Percentiles rank a stretch among this genome's conserved stretches.
phyloP scores from a whole-genome alignment of 768 basidiomycete genomes.

The Neoboletus subvelutipes region DNA sequence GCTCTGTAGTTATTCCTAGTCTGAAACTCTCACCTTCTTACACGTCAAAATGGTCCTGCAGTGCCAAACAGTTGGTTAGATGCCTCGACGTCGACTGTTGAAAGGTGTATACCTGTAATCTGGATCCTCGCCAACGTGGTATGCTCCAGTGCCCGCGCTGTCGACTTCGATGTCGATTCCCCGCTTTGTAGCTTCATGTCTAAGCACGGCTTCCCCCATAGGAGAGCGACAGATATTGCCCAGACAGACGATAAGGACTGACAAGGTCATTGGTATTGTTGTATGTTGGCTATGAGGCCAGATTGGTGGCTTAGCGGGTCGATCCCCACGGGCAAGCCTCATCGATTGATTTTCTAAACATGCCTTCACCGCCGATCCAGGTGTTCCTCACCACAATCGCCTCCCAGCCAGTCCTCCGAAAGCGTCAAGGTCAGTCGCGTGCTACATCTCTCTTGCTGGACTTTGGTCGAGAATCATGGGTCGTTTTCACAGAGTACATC shows the following conservation, averaged over 20 bases:
- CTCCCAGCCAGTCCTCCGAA: slow-evolving; percentile 72
- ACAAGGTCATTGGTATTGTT: slow-evolving; percentile 34
- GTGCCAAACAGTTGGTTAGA: not conserved
- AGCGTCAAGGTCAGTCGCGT: slow-evolving; percentile 64
- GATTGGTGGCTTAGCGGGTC: not conserved
- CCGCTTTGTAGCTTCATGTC: slow-evolving; percentile 62
- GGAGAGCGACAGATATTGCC: slow-evolving; percentile 90
- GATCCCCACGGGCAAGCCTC: not conserved
- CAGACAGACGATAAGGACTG: slow-evolving; percentile 75
- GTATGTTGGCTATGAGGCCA: not conserved
- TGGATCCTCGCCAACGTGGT: slow-evolving; percentile 82
- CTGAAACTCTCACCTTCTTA: slow-evolving; percentile 49
- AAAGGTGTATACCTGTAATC: slow-evolving; percentile 62
- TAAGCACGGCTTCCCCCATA: slow-evolving; percentile 88
- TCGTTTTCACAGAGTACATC: slow-evolving; percentile 60
- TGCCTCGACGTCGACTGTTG: not conserved
- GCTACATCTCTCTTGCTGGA: not conserved
- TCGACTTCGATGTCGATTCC: slow-evolving; percentile 71
- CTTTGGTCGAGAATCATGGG: not conserved
- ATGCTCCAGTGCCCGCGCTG: slow-evolving; percentile 82
- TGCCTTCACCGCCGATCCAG: slow-evolving; percentile 83
- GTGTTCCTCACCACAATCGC: slow-evolving; percentile 85
- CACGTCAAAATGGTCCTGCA: slow-evolving; percentile 71
- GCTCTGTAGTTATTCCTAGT: not conserved
- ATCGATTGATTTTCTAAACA: slow-evolving; percentile 29